A percentile compares a stretch with the other conserved stretches of the same genome.
These are phyloP conservation scores for Metschnikowia arizonensis DNA, from an alignment of 805 yeast genomes.

Conservation along the genomic window DNA sequence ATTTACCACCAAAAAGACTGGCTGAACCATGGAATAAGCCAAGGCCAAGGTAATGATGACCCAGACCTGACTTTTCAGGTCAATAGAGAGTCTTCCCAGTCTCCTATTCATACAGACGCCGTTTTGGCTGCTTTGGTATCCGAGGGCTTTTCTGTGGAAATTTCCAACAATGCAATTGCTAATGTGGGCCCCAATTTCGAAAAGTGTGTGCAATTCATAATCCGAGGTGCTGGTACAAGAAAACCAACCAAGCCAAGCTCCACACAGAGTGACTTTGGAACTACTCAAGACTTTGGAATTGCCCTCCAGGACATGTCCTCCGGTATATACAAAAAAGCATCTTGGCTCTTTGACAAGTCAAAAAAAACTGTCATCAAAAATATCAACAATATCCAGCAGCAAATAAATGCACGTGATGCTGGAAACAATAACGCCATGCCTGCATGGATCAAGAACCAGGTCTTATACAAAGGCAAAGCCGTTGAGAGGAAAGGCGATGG, in stretches of 20 bases:
- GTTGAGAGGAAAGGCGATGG: constrained; percentile 30
- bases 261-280: no score
- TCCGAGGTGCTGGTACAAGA: constrained; percentile 36
- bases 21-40: background rate
- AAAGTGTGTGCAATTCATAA: constrained; percentile 60
- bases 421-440: constrained; percentile 42
- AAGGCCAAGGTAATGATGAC: background rate
- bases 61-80: no score
- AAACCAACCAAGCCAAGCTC: background rate
- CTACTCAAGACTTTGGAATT: constrained; percentile 25
- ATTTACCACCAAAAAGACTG: background rate
- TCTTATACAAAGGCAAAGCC: constrained; percentile 41
- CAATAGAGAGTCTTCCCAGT: background rate
- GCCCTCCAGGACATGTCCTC: constrained; percentile 51
- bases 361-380: constrained; percentile 58
- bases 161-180: constrained; percentile 56
- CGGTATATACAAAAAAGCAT: constrained; percentile 57
- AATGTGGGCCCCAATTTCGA: constrained; percentile 58
- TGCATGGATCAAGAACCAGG: constrained; percentile 70
- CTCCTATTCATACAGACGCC: constrained; percentile 33
- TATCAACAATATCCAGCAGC: constrained; percentile 50
- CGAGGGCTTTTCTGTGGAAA: constrained; percentile 70
- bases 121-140: constrained; percentile 68
- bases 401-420: constrained; percentile 11
- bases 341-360: constrained; percentile 54